phyloP scores from a whole-genome alignment of 1,284 basidiomycete genomes.

The Flammula alnicola region DNA sequence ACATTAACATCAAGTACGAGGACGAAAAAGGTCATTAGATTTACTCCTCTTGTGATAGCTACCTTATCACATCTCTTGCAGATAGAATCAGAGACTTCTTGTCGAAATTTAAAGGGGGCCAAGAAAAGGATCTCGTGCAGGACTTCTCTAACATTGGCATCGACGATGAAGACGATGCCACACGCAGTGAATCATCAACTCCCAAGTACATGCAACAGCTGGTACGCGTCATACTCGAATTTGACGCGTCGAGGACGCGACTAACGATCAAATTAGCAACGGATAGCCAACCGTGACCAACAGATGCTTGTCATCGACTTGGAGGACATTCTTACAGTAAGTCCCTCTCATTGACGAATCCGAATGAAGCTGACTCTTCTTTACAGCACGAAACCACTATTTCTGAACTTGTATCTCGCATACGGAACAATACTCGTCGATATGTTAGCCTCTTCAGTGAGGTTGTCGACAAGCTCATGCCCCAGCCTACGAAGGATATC shows the following conservation, averaged over 20 bases:
- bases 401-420: conserved; percentile 72
- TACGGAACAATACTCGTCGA: conserved; percentile 86
- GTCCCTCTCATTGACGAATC: conserved; percentile 23
- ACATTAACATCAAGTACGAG: conserved; percentile 50
- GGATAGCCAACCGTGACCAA: conserved; percentile 91
- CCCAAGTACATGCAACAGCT: conserved; percentile 92
- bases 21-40: conserved; percentile 48
- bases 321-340: conserved; percentile 76
- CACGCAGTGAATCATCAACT: conserved; percentile 42
- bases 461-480: conserved; percentile 89
- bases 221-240: conserved; percentile 51
- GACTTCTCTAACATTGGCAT: conserved; percentile 76
- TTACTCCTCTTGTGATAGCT: not conserved
- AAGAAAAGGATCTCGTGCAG: conserved; percentile 69
- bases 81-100: conserved; percentile 75
- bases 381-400: conserved; percentile 68
- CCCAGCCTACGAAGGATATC: conserved; percentile 86
- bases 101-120: conserved; percentile 60
- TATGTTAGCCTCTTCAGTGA: conserved; percentile 92
- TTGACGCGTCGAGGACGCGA: conserved; percentile 35
- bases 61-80: conserved; percentile 30
- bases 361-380: conserved; percentile 9
- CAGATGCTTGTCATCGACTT: conserved; percentile 83
- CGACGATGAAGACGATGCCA: conserved; percentile 51
- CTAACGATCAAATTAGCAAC: conserved; percentile 61